phyloP scores from a whole-genome alignment of 805 yeast species.

The Candida saitoana region DNA sequence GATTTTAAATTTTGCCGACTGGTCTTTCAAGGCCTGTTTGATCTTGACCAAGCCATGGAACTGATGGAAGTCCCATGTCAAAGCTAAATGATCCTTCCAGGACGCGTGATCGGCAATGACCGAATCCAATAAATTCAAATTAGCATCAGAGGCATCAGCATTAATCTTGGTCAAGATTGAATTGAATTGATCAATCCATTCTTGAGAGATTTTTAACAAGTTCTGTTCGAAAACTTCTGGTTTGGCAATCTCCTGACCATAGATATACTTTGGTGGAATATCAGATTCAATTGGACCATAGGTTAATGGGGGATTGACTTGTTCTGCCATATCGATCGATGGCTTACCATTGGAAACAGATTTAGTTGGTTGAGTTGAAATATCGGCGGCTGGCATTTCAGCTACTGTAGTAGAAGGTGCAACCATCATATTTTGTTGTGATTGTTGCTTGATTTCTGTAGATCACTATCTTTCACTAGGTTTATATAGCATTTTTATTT shows the following conservation, averaged over 20 bases:
- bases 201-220: slow-evolving; percentile 17
- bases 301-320: slow-evolving; percentile 14
- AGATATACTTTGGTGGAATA: slow-evolving; percentile 12
- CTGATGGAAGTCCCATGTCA: slow-evolving; percentile 30
- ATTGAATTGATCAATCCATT: slow-evolving; percentile 29
- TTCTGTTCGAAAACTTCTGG: slow-evolving; percentile 21
- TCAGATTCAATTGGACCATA: slow-evolving; percentile 12
- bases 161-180: slow-evolving; percentile 11
- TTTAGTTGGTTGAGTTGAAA: not conserved
- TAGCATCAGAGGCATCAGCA: slow-evolving; percentile 3
- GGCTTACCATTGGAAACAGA: slow-evolving; percentile 4
- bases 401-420: slow-evolving; percentile 3
- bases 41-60: slow-evolving; percentile 27
- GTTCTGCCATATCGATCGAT: slow-evolving; percentile 13
- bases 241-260: slow-evolving; percentile 21
- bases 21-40: slow-evolving; percentile 11
- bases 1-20: slow-evolving; percentile 17
- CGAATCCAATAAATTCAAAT: slow-evolving; percentile 13
- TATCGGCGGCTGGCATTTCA: not conserved
- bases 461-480: not conserved
- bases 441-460: not conserved
- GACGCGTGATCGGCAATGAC: slow-evolving; percentile 17
- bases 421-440: not conserved
- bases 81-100: slow-evolving; percentile 37
- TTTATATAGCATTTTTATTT: not conserved